These are phyloP conservation scores for Kazachstania africana DNA, from an alignment of 805 yeast species.

Conservation along the genomic window DNA sequence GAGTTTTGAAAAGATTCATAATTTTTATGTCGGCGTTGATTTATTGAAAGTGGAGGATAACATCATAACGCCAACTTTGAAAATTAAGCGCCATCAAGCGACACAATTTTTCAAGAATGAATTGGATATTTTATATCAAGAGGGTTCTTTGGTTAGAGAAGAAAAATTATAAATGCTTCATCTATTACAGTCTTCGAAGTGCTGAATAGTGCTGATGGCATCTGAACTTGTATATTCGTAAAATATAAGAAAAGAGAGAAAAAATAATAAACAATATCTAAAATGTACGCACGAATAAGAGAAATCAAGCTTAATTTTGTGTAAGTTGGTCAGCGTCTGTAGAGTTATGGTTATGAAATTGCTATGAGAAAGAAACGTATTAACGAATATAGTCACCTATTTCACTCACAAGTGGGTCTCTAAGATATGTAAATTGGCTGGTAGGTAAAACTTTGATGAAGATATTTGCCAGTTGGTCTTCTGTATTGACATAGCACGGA, in stretches of 20 bases:
- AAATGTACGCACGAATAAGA: no score
- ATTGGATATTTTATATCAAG: conserved; percentile 35
- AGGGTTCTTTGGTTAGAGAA: conserved; percentile 32
- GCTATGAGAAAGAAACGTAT: no score
- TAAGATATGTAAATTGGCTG: background rate
- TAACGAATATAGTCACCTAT: no score
- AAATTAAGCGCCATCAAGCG: conserved; percentile 41
- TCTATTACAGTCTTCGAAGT: no score
- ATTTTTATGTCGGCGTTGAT: conserved; percentile 40
- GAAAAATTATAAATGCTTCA: conserved; percentile 8
- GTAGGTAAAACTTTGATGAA: background rate
- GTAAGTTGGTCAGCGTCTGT: no score
- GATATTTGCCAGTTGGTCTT: background rate
- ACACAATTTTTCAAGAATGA: conserved; percentile 31
- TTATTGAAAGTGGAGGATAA: conserved; percentile 53
- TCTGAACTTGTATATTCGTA: background rate
- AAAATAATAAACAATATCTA: no score
- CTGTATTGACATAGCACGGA: background rate
- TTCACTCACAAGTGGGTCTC: background rate
- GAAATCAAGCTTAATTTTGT: no score
- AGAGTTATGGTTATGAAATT: no score
- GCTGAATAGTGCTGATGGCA: no score
- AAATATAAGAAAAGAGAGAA: background rate
- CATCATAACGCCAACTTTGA: conserved; percentile 56
- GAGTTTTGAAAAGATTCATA: conserved; percentile 55